Evolutionary conservation across 805 yeast genomes (phyloP).

Genomic region (Starmerella stigmatis): DNA sequence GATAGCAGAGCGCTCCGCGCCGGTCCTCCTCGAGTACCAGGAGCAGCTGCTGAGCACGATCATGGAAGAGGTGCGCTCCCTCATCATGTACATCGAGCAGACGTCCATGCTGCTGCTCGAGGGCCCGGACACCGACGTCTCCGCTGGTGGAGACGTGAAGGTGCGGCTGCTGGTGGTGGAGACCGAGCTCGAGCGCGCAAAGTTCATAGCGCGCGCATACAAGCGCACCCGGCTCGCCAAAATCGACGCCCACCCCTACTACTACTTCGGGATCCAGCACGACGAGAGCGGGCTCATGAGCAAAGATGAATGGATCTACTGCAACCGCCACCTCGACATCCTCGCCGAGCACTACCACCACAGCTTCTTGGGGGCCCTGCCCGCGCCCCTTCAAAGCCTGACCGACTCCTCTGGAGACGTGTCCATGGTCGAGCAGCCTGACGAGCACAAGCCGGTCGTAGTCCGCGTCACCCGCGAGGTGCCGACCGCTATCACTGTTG

Average conservation of each 20-base stretch:
- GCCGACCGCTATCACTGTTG: conserved; percentile 36
- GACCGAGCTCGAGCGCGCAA: conserved; percentile 80
- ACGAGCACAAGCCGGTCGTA: conserved; percentile 66
- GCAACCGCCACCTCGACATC: conserved; percentile 47
- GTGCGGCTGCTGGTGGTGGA: conserved; percentile 75
- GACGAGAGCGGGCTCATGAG: conserved; percentile 16
- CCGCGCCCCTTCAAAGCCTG: conserved; percentile 55
- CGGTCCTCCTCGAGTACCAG: conserved; percentile 74
- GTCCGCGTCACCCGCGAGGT: conserved; percentile 41
- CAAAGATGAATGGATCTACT: conserved; percentile 20
- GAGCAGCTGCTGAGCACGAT: conserved; percentile 47
- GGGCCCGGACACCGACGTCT: conserved; percentile 4
- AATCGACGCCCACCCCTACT: conserved; percentile 59
- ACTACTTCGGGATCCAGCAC: conserved; percentile 31
- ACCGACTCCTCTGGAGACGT: conserved; percentile 56
- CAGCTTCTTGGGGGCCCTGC: conserved; percentile 57
- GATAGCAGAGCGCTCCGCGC: conserved; percentile 77
- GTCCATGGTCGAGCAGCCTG: conserved; percentile 70
- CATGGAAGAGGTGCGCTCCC: conserved; percentile 48
- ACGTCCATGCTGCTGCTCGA: conserved; percentile 67
- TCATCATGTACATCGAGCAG: conserved; percentile 64
- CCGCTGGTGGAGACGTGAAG: conserved; percentile 44
- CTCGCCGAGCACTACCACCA: conserved; percentile 54
- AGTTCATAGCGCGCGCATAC: conserved; percentile 70
- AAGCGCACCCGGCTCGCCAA: conserved; percentile 62